Evolutionary conservation across 2,329 filamentous ascomycete genomes (phyloP), one percentile per base, ranked within the genome.

Genomic region (Lasiodiplodia sp.): DNA sequence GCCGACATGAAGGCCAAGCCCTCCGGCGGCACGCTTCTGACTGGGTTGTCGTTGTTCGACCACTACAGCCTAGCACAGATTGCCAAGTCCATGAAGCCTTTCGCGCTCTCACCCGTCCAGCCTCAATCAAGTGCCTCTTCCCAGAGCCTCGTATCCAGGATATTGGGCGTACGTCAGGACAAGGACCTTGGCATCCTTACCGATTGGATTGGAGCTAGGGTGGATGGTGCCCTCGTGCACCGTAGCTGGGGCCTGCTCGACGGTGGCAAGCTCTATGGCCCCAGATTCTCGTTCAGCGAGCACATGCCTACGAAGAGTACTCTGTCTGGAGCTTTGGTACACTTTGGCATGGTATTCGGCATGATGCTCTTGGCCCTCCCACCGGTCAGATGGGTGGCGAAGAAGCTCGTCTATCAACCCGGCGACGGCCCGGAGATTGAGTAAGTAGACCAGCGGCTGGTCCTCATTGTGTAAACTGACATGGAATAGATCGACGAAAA

Each of bases 11-110:
- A 87, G 75, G 69, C 67, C 10, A 74, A 74, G 12, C 58, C 74
- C 57, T 88, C 86, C 66, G 88, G 88, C 34, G 88, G 88, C 44
- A 89, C 83, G 6, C 79, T 94, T 4, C 84, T 87, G 40, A 94
- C 93, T 0, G 82, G 89, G 4, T 78, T 97, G 16, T 85, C 82
- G 38, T 75, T 87, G 10, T 82, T 88, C 70, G 83, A 83, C 69
- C 72, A 81, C 71, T 82, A 85, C 78, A 72, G 75, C 72, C 76
- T 85, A 7, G 75, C 74, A n/a, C 79, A 87, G 38, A 72, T 89
- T 4, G 75, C 77, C 21, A 82, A 82, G 68, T 76, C 81, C 37
- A 80, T 82, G 75, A 79, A 82, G 57, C 86, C 85, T 21, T 89
- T 84, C 78, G 81, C 83, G 2, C 79, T 88, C 10, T 84, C 81